phyloP scores from a whole-genome alignment of 129 eudicot genomes.

The Tanacetum coccineum region DNA sequence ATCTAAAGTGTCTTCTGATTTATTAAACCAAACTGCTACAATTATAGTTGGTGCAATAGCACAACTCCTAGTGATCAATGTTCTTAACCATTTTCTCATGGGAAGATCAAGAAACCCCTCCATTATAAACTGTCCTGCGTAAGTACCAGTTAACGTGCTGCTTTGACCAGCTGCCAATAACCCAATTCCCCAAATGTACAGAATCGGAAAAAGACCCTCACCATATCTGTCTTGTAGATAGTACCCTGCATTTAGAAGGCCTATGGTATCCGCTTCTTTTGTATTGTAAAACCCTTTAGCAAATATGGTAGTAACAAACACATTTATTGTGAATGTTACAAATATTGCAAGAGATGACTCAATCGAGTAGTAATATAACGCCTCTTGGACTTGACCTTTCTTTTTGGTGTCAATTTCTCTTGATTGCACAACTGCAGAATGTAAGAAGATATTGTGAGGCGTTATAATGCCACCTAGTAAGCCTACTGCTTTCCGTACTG shows the following conservation, averaged over 20 bases:
- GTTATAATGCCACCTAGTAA: conserved; percentile 73
- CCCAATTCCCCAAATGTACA: conserved; percentile 81
- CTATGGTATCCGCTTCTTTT: conserved; percentile 45
- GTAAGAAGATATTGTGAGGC: conserved; percentile 66
- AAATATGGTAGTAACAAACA: conserved; percentile 62
- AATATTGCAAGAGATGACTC: conserved; percentile 54
- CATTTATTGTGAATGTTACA: conserved; percentile 51
- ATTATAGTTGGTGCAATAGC: conserved; percentile 72
- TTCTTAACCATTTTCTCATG: conserved; percentile 66
- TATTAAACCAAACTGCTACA: conserved; percentile 51
- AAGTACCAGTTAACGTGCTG: conserved; percentile 78
- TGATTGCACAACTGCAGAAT: conserved; percentile 74
- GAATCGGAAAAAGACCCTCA: conserved; percentile 56
- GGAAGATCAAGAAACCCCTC: conserved; percentile 64
- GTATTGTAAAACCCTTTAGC: conserved; percentile 65
- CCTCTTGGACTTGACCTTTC: conserved; percentile 63
- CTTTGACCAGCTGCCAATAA: conserved; percentile 78
- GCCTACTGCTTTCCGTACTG: conserved; percentile 58
- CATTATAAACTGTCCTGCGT: conserved; percentile 78
- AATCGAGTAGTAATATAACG: conserved; percentile 71
- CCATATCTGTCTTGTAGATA: conserved; percentile 62
- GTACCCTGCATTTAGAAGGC: conserved; percentile 64
- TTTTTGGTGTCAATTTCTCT: conserved; percentile 54
- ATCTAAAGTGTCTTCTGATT: conserved; percentile 57
- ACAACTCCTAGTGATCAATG: conserved; percentile 60